A percentile compares a stretch with the other conserved stretches of the same genome.
phyloP scores from a whole-genome alignment of 1,284 basidiomycete species.

The Singerocomus inundabilis region DNA sequence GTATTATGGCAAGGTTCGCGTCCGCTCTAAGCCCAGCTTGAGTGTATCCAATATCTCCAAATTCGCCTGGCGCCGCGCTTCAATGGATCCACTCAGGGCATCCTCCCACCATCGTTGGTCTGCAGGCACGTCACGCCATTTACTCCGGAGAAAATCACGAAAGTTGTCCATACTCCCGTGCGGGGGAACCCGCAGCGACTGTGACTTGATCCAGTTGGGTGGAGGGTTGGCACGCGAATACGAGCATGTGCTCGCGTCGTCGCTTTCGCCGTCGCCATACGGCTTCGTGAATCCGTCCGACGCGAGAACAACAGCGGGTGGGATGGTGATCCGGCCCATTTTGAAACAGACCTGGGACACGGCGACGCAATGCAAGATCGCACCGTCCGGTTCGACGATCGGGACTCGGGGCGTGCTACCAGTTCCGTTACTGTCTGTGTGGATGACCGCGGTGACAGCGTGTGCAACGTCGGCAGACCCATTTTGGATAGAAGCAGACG shows the following conservation, averaged over 20 bases:
- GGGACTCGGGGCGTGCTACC: constrained; percentile 19
- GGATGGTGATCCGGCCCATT: constrained; percentile 71
- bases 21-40: constrained; percentile 44
- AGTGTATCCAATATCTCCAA: constrained; percentile 43
- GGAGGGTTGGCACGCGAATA: constrained; percentile 51
- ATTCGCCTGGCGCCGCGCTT: constrained; percentile 44
- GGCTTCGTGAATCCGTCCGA: constrained; percentile 51
- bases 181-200: constrained; percentile 37
- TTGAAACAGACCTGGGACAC: constrained; percentile 76
- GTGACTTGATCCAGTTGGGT: constrained; percentile 49
- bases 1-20: constrained; percentile 8
- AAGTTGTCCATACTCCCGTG: constrained; percentile 42
- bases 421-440: constrained; percentile 14
- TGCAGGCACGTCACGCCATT: constrained; percentile 55
- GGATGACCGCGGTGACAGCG: constrained; percentile 38
- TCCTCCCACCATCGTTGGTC: constrained; percentile 64
- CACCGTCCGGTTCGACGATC: constrained; percentile 52
- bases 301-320: constrained; percentile 60
- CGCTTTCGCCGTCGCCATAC: not conserved
- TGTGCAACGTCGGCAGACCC: constrained; percentile 16
- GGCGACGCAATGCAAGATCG: constrained; percentile 64
- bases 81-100: constrained; percentile 50
- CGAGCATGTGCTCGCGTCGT: not conserved
- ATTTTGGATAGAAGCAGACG: constrained; percentile 1
- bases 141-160: constrained; percentile 47